A percentile compares a stretch with the other conserved stretches of the same genome.
Conservation (phyloP, 1,139 yeast genomes). For the Suhomyces bokatorum region DNA sequence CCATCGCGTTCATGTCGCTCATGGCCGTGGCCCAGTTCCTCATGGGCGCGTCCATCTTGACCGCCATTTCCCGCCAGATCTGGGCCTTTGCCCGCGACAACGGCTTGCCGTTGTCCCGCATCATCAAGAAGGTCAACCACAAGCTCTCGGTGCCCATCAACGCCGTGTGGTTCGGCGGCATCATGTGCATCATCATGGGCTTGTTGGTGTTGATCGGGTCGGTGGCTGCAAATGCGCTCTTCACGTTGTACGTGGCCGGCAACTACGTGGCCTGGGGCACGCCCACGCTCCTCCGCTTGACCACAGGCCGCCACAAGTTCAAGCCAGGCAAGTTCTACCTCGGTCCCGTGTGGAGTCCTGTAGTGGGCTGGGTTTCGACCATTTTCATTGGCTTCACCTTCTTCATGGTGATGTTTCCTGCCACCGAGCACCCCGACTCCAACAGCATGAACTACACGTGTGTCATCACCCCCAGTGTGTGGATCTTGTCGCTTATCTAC, state of each 20-base stretch:
- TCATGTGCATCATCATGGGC: constrained; percentile 51
- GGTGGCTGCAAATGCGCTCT: constrained; percentile 63
- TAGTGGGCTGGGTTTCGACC: constrained; percentile 42
- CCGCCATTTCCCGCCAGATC: constrained; percentile 52
- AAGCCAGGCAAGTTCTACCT: constrained; percentile 65
- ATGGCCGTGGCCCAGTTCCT: constrained; percentile 62
- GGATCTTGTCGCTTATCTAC: constrained; percentile 45
- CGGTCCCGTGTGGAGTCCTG: constrained; percentile 49
- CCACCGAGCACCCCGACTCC: constrained; percentile 33
- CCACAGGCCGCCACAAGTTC: constrained; percentile 49
- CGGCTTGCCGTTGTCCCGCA: constrained; percentile 46
- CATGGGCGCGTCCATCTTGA: constrained; percentile 62
- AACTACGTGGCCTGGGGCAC: constrained; percentile 61
- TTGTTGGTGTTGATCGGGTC: constrained; percentile 57
- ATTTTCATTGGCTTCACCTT: constrained; percentile 39
- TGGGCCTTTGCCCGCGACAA: constrained; percentile 57
- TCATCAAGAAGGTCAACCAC: constrained; percentile 55
- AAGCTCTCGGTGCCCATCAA: constrained; percentile 56
- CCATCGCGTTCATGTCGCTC: constrained; percentile 61
- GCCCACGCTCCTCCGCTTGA: constrained; percentile 53
- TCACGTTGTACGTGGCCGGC: constrained; percentile 60
- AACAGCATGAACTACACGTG: constrained; percentile 60
- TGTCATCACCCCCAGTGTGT: constrained; percentile 48
- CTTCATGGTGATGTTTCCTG: constrained; percentile 50
- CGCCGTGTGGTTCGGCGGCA: constrained; percentile 58